Evolutionary conservation across 768 basidiomycete genomes (phyloP), one percentile per base, ranked within the genome.

Genomic region (Rhodotorula toruloides): DNA sequence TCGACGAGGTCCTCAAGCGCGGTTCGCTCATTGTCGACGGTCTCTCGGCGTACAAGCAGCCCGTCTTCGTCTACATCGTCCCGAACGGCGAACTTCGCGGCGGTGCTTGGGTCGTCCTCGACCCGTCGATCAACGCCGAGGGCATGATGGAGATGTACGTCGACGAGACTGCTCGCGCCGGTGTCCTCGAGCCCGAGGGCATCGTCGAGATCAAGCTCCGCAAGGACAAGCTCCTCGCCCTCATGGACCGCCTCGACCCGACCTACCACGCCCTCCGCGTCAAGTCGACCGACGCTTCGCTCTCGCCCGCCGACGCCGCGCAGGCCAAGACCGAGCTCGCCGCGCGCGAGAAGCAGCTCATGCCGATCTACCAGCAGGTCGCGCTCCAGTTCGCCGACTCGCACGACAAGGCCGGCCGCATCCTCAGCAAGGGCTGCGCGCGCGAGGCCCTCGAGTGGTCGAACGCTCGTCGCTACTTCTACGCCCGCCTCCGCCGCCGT

Each of bases 61-160:
- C 96, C 27, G 88, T 97, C 66, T 97, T 96, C 76, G 91, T 99
- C 63, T 98, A 98, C 80, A 92, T 99, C 72, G 87, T 98, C 14
- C 96, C 96, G 39, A 96, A 98, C 74, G 96, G 96, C 67, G 96
- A 99, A 78, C 85, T 99, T 53, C 92, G 96, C 76, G 96, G 96
- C 74, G 96, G 96, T 72, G 96, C 96, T 40, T 99, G 94, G 94
- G 96, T 98, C 72, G 96, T 99, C 2, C 84, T 99, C 49, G 96
- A 99, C 77, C 96, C 96, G 36, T 89, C 90, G 25, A 98, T 99
- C 82, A 98, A 98, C 80, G 81, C 87, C 4, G 86, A 90, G 74
- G 91, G 96, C 78, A 96, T 72, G 74, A 77, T 99, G 94, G 89
- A 96, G 80, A 98, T 99, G 94, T 72, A 92, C 75, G 94, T 93